phyloP scores from a whole-genome alignment of 1,284 basidiomycete species.

The Entoloma clypeatum region DNA sequence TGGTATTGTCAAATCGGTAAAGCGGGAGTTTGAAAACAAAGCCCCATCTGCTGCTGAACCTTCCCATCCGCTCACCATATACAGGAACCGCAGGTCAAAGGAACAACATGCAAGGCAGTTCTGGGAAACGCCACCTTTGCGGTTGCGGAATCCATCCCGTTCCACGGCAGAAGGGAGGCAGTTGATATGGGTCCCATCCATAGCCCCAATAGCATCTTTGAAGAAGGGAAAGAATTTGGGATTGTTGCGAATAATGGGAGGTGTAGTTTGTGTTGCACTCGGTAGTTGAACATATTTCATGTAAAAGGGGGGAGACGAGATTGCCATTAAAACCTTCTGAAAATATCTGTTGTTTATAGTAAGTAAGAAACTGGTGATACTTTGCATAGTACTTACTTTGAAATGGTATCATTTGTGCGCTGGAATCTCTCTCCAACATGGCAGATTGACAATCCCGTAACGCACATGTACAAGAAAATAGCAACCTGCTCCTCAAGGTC shows the following conservation, averaged over 20 bases:
- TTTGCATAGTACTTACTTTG: constrained; percentile 20
- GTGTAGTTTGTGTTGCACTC: constrained; percentile 15
- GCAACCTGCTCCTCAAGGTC: constrained; percentile 25
- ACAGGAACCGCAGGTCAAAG: constrained; percentile 32
- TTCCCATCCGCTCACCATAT: constrained; percentile 35
- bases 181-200: constrained; percentile 38
- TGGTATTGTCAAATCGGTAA: constrained; percentile 28
- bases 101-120: constrained; percentile 31
- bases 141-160: constrained; percentile 24
- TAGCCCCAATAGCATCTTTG: constrained; percentile 32
- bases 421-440: constrained; percentile 33
- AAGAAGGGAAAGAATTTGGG: constrained; percentile 37
- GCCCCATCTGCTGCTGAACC: constrained; percentile 31
- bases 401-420: constrained; percentile 27
- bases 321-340: neutral
- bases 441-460: constrained; percentile 26
- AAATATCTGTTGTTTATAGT: neutral
- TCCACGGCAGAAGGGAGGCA: constrained; percentile 22
- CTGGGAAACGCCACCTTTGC: constrained; percentile 33
- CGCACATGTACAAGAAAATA: constrained; percentile 32
- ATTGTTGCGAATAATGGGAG: constrained; percentile 24
- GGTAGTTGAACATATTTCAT: constrained; percentile 27
- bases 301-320: constrained; percentile 25
- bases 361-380: neutral
- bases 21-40: constrained; percentile 26